These are phyloP conservation scores for Hylodesmum podocarpum DNA, from an alignment of 306 rosid genomes.

Conservation along the genomic window DNA sequence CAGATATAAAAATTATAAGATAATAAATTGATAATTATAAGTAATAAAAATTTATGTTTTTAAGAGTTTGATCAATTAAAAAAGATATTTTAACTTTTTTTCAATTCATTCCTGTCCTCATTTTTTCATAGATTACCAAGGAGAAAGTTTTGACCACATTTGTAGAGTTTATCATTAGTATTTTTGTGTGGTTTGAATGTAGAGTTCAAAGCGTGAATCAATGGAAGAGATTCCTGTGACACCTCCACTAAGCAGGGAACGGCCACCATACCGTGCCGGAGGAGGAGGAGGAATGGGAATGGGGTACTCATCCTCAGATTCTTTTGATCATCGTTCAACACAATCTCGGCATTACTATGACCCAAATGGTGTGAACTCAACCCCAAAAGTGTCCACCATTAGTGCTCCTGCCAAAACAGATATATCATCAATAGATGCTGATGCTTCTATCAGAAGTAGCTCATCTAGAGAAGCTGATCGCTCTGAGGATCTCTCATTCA, in stretches of 20 bases:
- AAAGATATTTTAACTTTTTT: too few relatives aligned
- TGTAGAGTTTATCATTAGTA: neutral
- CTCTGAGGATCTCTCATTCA: constrained; percentile 51
- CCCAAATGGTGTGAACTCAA: constrained; percentile 43
- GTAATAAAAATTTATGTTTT: neutral
- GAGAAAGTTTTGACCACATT: neutral
- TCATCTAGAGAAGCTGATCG: constrained; percentile 63
- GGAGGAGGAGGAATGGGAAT: constrained; percentile 54
- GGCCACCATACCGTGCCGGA: constrained; percentile 48
- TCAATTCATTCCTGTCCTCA: neutral
- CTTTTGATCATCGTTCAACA: constrained; percentile 50
- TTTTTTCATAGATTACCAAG: neutral
- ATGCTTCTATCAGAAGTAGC: constrained; percentile 62
- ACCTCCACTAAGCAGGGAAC: constrained; percentile 50
- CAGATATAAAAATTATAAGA: neutral
- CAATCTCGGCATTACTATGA: constrained; percentile 48
- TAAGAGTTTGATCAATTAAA: too few relatives aligned
- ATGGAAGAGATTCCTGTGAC: constrained; percentile 56
- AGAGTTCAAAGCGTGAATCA: constrained; percentile 63
- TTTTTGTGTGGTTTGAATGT: constrained; percentile 9
- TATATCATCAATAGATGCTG: constrained; percentile 59
- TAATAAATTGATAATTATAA: too few relatives aligned
- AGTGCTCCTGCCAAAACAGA: constrained; percentile 66
- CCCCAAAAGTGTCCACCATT: constrained; percentile 61
- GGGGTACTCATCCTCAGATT: constrained; percentile 67